These are phyloP conservation scores for Neoarthrinium moseri DNA, from an alignment of 2,329 filamentous ascomycete species.

Conservation along the genomic window DNA sequence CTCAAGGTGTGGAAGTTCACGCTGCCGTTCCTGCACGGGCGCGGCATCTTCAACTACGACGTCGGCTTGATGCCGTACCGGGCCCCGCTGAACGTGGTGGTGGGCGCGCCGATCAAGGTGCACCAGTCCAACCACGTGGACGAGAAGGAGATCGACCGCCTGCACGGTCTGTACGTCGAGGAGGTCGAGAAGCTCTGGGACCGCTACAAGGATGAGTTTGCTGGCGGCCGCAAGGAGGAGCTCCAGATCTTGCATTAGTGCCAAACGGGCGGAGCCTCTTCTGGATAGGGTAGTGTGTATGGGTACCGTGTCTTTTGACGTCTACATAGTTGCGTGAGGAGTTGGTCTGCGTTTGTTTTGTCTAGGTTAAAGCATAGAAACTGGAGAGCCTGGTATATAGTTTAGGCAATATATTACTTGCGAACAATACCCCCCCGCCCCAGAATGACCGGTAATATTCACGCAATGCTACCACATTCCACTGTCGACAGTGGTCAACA, in stretches of 20 bases:
- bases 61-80: slow-evolving; percentile 95
- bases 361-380: no score
- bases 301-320: no score
- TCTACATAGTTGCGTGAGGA: no score
- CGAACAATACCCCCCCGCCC: no score
- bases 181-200: slow-evolving; percentile 76
- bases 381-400: no score
- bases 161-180: slow-evolving; percentile 76
- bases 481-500: no score
- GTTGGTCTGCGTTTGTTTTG: no score
- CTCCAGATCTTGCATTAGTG: slow-evolving; percentile 55
- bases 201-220: slow-evolving; percentile 75
- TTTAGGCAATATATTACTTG: no score
- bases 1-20: slow-evolving; percentile 91
- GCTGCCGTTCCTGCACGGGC: slow-evolving; percentile 82
- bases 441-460: no score
- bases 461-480: no score
- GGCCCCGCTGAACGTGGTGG: slow-evolving; percentile 82
- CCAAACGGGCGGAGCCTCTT: neutral
- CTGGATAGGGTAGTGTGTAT: no score
- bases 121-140: slow-evolving; percentile 62
- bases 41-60: slow-evolving; percentile 96
- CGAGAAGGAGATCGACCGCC: slow-evolving; percentile 72
- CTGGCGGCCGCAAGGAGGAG: slow-evolving; percentile 60
- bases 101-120: slow-evolving; percentile 78